A percentile compares a stretch with the other conserved stretches of the same genome.
Conservation (phyloP, 106 monocot genomes). For the Dioscorea alata region DNA sequence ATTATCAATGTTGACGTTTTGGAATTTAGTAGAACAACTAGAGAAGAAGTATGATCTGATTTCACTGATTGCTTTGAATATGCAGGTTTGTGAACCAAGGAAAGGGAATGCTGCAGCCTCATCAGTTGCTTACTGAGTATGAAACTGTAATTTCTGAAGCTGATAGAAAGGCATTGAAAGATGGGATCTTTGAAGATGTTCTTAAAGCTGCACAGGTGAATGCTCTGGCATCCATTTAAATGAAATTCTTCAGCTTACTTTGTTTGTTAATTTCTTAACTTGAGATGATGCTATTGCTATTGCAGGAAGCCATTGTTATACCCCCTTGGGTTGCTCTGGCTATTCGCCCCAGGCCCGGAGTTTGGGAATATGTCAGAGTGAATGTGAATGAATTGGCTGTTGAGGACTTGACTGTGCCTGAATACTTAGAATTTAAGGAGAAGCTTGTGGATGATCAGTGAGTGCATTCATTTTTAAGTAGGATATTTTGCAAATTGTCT, state of each 20-base stretch:
- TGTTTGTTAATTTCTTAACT: background rate
- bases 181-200: constrained; percentile 54
- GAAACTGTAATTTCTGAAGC: constrained; percentile 41
- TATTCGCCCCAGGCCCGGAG: constrained; percentile 76
- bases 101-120: constrained; percentile 87
- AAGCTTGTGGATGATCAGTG: constrained; percentile 50
- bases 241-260: background rate
- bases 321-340: constrained; percentile 84
- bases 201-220: constrained; percentile 64
- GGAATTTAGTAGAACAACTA: too few relatives aligned
- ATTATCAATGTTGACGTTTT: too few relatives aligned
- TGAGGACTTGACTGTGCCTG: constrained; percentile 55
- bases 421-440: constrained; percentile 89
- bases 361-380: constrained; percentile 81
- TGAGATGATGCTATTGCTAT: constrained; percentile 9
- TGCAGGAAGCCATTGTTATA: constrained; percentile 76
- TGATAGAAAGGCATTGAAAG: constrained; percentile 43
- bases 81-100: constrained; percentile 85
- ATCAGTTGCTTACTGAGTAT: constrained; percentile 69
- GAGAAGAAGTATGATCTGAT: too few relatives aligned
- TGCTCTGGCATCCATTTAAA: too few relatives aligned
- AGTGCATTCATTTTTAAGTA: too few relatives aligned
- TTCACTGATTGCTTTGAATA: background rate
- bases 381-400: constrained; percentile 59
- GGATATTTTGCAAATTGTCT: too few relatives aligned